Base-by-base conservation (phyloP, 2,329 filamentous ascomycete genomes). In the Colletotrichum graminicola region DNA sequence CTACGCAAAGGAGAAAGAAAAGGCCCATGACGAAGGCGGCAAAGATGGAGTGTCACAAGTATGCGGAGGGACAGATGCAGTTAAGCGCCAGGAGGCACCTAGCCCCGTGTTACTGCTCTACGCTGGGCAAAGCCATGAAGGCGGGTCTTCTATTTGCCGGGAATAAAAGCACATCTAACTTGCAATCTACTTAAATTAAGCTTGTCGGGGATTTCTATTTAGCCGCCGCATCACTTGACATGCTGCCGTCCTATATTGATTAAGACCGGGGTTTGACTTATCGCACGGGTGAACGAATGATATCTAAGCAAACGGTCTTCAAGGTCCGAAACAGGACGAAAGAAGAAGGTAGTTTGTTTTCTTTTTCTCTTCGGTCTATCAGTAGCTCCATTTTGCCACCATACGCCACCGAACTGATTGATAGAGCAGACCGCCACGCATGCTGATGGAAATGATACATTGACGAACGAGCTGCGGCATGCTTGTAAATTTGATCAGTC, bases 161-260 rank as follows among this genome's bases (percentile, higher is more conserved):
- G 16, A 23, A 26, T 29, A 18, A 51, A 18, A 34, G 26, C 43
- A 52, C 8, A 43, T 36, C 66, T 7, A 36, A 51, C 21, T 52
- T n/a, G 18, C 52, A 69, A 59, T 69, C 32, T 69, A 66, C 34
- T 56, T 60, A 59, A 45, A 66, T 69, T 66, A 66, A 69, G 62
- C 52, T 69, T 69, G 62, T 67, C 39, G 18, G 47, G 39, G 32
- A 47, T 29, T 52, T n/a, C 39, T 34, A 34, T 39, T 62, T 49
- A 67, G 43, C 57, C 64, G 29, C 54, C 11, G 2, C 45, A 18
- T 39, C n/a, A 41, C 57, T 61, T 26, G 21, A 26, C 41, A 16
- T 36, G 29, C 43, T 36, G 5, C 52, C 29, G 52, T 21, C 52
- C 52, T 18, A 5, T 12, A 3, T n/a, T 14, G 52, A 55, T 55